These are phyloP conservation scores for Plasmodium sp. DNA, from an alignment of 169 alveolate genomes.

Conservation along the genomic window DNA sequence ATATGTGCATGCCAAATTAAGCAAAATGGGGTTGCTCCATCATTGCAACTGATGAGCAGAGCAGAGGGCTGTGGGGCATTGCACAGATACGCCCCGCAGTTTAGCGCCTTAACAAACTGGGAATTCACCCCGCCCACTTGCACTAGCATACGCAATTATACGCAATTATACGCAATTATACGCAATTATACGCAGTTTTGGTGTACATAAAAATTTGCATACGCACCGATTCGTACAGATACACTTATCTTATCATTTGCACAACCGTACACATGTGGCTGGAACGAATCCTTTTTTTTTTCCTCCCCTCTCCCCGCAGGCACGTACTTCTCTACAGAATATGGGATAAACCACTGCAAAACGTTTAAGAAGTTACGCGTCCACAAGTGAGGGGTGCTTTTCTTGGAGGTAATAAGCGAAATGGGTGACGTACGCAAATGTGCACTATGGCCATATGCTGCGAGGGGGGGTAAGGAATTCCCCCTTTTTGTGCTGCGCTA, in stretches of 20 bases:
- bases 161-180: too few relatives aligned
- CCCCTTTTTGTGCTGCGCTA: neutral
- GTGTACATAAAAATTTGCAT: neutral
- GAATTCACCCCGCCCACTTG: neutral
- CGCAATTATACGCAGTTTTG: neutral
- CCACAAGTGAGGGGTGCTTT: neutral
- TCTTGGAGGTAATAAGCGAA: neutral
- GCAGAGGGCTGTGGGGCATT: neutral
- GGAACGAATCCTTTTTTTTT: neutral
- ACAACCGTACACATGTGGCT: neutral
- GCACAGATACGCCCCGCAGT: neutral
- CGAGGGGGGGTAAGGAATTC: neutral
- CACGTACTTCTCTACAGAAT: conserved; percentile 50
- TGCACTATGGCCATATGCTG: neutral
- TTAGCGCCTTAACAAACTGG: neutral
- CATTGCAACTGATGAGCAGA: neutral
- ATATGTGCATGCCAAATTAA: neutral
- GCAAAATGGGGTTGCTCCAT: neutral
- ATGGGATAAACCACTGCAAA: conserved; percentile 43
- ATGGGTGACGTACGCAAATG: neutral
- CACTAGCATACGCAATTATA: neutral
- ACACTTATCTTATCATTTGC: neutral
- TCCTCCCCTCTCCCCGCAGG: conserved; percentile 8
- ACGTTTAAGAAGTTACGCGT: conserved; percentile 31
- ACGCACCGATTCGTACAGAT: neutral